Conservation (phyloP, 495 filamentous ascomycete genomes). For the Xylaria scruposa region DNA sequence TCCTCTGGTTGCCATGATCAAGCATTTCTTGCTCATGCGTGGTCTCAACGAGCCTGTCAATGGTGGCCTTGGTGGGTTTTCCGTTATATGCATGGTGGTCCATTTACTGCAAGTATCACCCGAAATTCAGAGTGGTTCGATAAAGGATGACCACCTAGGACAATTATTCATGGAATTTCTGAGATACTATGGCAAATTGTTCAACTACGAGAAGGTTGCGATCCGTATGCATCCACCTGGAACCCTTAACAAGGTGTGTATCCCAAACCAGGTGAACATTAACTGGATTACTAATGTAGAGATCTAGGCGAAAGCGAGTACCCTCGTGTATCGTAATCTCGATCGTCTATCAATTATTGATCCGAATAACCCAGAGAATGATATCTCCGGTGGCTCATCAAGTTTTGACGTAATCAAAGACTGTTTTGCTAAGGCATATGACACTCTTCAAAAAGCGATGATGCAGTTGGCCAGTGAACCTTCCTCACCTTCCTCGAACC, state of each 20-base stretch:
- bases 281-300: conserved; percentile 31
- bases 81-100: conserved; percentile 90
- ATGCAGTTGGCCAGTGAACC: conserved; percentile 34
- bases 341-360: conserved; percentile 78
- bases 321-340: conserved; percentile 56
- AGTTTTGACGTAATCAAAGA: conserved; percentile 67
- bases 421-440: conserved; percentile 68
- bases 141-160: conserved; percentile 72
- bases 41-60: conserved; percentile 87
- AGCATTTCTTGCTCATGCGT: conserved; percentile 89
- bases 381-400: conserved; percentile 82
- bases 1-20: conserved; percentile 80
- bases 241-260: conserved; percentile 74
- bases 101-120: conserved; percentile 82
- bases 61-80: conserved; percentile 94
- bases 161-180: conserved; percentile 84
- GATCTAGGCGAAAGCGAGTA: conserved; percentile 41
- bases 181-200: conserved; percentile 82
- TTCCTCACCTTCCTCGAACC: conserved; percentile 24
- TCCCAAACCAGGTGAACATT: not conserved
- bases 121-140: conserved; percentile 61
- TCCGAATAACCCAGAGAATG: conserved; percentile 81
- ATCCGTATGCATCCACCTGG: conserved; percentile 77
- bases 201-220: conserved; percentile 68
- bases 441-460: conserved; percentile 65